A percentile compares a stretch with the other conserved stretches of the same genome.
Evolutionary conservation across 257 asterid genomes (phyloP).

Genomic region (Solanum clarkiae): DNA sequence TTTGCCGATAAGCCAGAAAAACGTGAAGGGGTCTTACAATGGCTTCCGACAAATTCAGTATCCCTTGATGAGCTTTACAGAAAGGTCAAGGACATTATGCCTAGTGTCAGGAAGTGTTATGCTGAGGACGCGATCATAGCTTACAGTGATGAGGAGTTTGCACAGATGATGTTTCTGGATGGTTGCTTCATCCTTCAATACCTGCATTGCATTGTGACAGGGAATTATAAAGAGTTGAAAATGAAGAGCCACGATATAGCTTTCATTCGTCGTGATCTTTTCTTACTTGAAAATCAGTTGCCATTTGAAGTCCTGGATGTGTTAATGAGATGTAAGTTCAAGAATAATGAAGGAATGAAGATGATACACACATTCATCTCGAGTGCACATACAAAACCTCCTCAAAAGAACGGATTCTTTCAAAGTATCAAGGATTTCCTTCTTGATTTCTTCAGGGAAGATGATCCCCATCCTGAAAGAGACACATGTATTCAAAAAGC

Average conservation of each 20-base stretch:
- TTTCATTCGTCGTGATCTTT: conserved; percentile 1
- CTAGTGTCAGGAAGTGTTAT: background rate
- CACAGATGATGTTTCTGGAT: conserved; percentile 7
- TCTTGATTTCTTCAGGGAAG: background rate
- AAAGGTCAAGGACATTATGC: background rate
- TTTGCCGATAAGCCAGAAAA: background rate
- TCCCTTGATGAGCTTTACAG: background rate
- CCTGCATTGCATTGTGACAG: background rate
- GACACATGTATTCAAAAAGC: background rate
- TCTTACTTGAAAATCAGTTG: conserved; percentile 10
- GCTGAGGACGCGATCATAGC: background rate
- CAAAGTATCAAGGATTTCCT: background rate
- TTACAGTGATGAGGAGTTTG: background rate
- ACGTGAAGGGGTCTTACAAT: background rate
- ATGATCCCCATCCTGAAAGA: background rate
- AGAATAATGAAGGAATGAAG: background rate
- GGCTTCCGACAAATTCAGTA: background rate
- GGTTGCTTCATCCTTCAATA: conserved; percentile 1
- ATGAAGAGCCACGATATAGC: background rate
- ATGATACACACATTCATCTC: background rate
- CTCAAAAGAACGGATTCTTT: background rate
- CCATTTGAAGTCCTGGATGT: background rate
- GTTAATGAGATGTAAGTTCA: background rate
- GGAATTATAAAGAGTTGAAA: background rate
- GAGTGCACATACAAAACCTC: background rate